Evolutionary conservation across 2,329 filamentous ascomycete genomes (phyloP).

Genomic region (Dryadomyces quercivorus): DNA sequence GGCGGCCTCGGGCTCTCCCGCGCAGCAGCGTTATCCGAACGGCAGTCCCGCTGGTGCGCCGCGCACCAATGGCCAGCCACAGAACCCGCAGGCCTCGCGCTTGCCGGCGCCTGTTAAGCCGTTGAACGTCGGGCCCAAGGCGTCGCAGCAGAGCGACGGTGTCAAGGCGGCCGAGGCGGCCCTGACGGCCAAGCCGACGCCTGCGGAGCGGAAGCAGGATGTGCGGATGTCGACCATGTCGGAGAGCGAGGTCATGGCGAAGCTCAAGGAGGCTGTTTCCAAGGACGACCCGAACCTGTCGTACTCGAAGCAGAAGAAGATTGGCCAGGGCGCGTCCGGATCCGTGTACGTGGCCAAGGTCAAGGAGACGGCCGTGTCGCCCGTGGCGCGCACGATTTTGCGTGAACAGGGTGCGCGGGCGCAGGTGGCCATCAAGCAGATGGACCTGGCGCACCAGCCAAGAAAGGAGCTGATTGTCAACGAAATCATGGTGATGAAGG

Average conservation of each 20-base stretch:
- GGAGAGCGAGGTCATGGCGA: constrained; percentile 93
- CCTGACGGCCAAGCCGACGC: constrained; percentile 67
- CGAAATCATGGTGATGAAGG: constrained; percentile 99
- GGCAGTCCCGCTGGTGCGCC: constrained; percentile 39
- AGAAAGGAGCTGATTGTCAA: constrained; percentile 98
- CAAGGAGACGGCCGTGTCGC: constrained; percentile 75
- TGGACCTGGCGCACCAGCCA: constrained; percentile 95
- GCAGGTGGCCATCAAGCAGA: constrained; percentile 97
- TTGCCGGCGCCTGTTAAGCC: constrained; percentile 60
- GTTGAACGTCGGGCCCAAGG: constrained; percentile 64
- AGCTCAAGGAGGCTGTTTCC: constrained; percentile 85
- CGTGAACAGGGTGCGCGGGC: constrained; percentile 68
- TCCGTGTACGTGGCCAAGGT: constrained; percentile 97
- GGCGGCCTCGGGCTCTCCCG: constrained; percentile 9
- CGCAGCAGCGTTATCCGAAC: constrained; percentile 46
- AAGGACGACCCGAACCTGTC: constrained; percentile 90
- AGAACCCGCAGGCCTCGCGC: constrained; percentile 33
- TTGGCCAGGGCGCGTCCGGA: constrained; percentile 93
- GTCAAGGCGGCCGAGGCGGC: constrained; percentile 86
- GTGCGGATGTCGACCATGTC: constrained; percentile 98
- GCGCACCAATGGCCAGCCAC: constrained; percentile 32
- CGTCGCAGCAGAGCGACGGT: constrained; percentile 44
- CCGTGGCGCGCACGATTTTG: constrained; percentile 64
- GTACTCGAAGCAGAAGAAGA: constrained; percentile 99
- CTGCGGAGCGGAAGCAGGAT: constrained; percentile 71